Evolutionary conservation across 2,329 filamentous ascomycete species (phyloP), one percentile per base, ranked within the genome.

Genomic region (Huntiella omanensis): DNA sequence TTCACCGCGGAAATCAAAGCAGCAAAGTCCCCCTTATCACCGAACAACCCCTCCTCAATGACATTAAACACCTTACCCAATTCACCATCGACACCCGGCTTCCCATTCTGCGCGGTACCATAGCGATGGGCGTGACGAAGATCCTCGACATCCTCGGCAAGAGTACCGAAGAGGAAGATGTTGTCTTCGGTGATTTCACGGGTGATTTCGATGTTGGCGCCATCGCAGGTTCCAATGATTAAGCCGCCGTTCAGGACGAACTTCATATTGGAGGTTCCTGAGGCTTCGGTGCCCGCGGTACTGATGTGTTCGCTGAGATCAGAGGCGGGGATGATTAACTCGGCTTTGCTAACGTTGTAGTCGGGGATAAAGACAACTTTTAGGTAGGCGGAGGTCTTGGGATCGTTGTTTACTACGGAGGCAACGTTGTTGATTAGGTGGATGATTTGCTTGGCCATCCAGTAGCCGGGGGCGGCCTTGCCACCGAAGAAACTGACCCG

Each of bases 381-480:
- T 58, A 98, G 73, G 28, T 93, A 70, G 58, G 96, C 88, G 32
- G 88, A 88, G 58, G 96, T 79, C 33, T 96, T 91, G 38, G 76
- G 69, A 57, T 98, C 91, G 36, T 83, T 83, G 68, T 98, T 98
- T 54, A 98, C 80, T 2, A 96, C 83, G 12, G 76, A 66, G 3
- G 85, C 86, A 19, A 96, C 91, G 51, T 78, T 80, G 67, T 95
- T 96, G 68, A 98, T 79, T 48, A 98, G 73, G 59, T 96, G 88
- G 55, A 98, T 98, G 54, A 95, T 86, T 36, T 91, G 92, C 74
- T 98, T 98, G 34, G 91, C 91, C 91, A 96, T 98, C 91, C 91
- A 98, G 69, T 98, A 98, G 12, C 91, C 91, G 0, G 91, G 91
- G 2, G 91, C 91, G 19, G 91, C 91, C 66, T 98, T 98, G 56